Evolutionary conservation across 129 eudicot genomes (phyloP), one percentile per base, ranked within the genome.

Genomic region (Pseudognaphalium luteoalbum): DNA sequence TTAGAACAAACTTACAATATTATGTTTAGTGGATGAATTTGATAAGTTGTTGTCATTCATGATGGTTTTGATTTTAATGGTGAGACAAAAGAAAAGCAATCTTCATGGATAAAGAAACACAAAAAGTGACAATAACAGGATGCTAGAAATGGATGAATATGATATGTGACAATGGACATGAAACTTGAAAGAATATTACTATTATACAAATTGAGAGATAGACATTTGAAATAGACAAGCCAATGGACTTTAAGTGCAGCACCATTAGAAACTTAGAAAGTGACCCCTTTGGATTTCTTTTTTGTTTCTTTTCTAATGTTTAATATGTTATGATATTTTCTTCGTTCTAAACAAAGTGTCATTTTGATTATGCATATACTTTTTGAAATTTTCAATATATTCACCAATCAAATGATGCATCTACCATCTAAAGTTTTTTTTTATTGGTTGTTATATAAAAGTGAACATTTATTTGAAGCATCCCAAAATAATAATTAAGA

Each of bases 141-240:
- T 21, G 47, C 41, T 68, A 70, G 35, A 77, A 54, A 54, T 56
- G 30, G 79, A 64, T 44, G 12, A 10, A 74, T 42, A 42, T 74
- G 78, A 61, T 17, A 61, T n/a, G 47, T 19, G 42, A 57, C 47
- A 62, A 74, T 74, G 5, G 71, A 71, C 71, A 62, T 28, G 44
- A 29, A 29, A 75, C 47, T 75, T 28, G 47, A 7, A 42, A 41
- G 62, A 63, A 67, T 47, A 47, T 47, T 47, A 47, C 54, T 76
- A 77, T 68, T 9, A 37, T 30, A 69, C 76, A 78, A 69, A 28
- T 41, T 69, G 64, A 60, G 63, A 29, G 70, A 69, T 42, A 39
- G 62, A 77, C 62, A 69, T 58, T 66, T 69, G 70, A 25, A 57
- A 78, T 41, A 15, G 76, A 78, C 81, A 39, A 77, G 35, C 75